These are phyloP conservation scores for Dendrobium nobile DNA, from an alignment of 106 monocot species.

Conservation along the genomic window DNA sequence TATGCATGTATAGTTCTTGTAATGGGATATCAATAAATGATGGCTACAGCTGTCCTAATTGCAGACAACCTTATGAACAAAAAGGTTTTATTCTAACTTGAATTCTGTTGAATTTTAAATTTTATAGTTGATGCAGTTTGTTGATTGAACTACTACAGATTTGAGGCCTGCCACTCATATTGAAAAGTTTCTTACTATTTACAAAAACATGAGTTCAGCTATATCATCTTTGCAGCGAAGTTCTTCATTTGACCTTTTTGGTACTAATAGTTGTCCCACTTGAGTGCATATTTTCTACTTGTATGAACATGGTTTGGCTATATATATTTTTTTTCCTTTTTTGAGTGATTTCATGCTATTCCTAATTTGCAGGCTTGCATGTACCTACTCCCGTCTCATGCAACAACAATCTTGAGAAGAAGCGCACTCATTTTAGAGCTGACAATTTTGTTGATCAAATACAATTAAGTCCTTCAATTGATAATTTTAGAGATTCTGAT, in stretches of 20 bases:
- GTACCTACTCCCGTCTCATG: constrained; percentile 11
- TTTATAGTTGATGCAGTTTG: neutral
- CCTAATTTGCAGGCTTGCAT: neutral
- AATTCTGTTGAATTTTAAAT: neutral
- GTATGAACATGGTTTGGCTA: neutral
- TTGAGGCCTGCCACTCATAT: constrained; percentile 51
- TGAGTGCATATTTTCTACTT: neutral
- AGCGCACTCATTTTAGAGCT: neutral
- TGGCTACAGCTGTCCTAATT: constrained; percentile 39
- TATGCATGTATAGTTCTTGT: constrained; percentile 42
- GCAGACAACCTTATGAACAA: constrained; percentile 32
- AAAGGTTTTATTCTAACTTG: constrained; percentile 42
- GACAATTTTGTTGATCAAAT: constrained; percentile 8
- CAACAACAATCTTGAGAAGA: constrained; percentile 2
- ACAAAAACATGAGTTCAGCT: constrained; percentile 52
- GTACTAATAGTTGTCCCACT: constrained; percentile 15
- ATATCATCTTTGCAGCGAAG: constrained; percentile 30
- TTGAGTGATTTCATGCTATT: neutral
- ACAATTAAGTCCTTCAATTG: constrained; percentile 5
- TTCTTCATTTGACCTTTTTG: constrained; percentile 20
- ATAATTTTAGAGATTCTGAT: constrained; percentile 17
- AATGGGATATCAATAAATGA: constrained; percentile 17
- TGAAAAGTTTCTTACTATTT: constrained; percentile 54
- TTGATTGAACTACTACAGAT: constrained; percentile 33
- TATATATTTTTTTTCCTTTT: neutral